Evolutionary conservation across 371 early-diverging fungal genomes (phyloP).

Genomic region (Coemansia sp.): DNA sequence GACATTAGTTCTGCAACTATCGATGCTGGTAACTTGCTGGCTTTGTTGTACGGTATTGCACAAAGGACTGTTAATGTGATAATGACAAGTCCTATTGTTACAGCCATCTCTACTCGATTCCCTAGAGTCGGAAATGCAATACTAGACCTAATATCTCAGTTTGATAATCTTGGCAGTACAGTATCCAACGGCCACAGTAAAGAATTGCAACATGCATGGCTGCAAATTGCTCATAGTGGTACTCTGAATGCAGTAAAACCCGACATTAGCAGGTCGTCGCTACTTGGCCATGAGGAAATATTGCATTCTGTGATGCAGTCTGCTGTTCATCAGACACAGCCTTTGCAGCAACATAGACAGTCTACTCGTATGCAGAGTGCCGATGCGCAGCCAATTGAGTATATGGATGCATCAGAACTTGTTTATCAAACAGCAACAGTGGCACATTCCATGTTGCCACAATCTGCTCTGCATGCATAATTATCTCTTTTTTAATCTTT

Average conservation of each 20-base stretch:
- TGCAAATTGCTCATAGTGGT: not conserved
- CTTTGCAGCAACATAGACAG: not conserved
- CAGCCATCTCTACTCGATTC: conserved; percentile 22
- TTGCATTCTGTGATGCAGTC: conserved; percentile 11
- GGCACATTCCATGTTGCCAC: not conserved
- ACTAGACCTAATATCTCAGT: conserved; percentile 13
- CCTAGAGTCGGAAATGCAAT: conserved; percentile 22
- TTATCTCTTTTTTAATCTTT: not conserved
- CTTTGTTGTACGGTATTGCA: conserved; percentile 22
- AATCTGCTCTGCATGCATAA: not conserved
- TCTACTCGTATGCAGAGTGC: not conserved
- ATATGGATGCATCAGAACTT: not conserved
- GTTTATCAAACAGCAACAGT: not conserved
- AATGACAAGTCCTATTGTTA: conserved; percentile 29
- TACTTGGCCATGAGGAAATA: not conserved
- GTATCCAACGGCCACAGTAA: not conserved
- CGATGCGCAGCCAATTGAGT: conserved; percentile 5
- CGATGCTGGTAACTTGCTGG: conserved; percentile 6
- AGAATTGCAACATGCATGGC: not conserved
- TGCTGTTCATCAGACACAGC: not conserved
- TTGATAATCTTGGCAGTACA: conserved; percentile 16
- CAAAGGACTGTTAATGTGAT: conserved; percentile 21
- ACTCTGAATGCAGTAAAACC: not conserved
- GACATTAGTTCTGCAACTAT: conserved; percentile 8
- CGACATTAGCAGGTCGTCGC: not conserved